Conservation (phyloP, 169 alveolate species). For the Cryptosporidium ubiquitum region DNA sequence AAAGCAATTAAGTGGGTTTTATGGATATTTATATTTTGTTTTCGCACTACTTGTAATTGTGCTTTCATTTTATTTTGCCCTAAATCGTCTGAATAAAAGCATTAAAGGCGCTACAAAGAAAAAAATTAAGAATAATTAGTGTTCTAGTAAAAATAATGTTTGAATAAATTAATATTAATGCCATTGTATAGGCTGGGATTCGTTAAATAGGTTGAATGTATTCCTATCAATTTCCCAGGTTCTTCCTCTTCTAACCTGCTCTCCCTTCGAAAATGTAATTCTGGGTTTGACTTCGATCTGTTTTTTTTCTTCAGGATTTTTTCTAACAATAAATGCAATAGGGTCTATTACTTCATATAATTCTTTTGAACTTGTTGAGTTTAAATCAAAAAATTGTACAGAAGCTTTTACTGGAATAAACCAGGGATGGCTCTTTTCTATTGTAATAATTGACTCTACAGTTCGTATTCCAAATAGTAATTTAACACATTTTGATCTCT, state of each 20-base stretch:
- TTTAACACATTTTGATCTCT: conserved; percentile 1
- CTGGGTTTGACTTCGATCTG: neutral
- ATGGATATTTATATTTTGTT: conserved; percentile 31
- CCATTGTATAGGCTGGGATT: conserved; percentile 63
- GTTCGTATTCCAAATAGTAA: conserved; percentile 39
- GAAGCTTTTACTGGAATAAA: conserved; percentile 29
- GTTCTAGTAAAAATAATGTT: neutral
- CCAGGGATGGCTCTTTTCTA: conserved; percentile 38
- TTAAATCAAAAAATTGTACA: neutral
- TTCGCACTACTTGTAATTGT: conserved; percentile 19
- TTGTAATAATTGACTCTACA: conserved; percentile 20
- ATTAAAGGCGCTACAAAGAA: neutral
- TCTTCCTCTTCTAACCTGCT: conserved; percentile 49
- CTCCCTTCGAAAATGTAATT: conserved; percentile 49
- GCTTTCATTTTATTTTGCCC: conserved; percentile 24
- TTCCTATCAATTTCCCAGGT: conserved; percentile 8
- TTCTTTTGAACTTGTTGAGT: neutral
- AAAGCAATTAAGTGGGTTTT: conserved; percentile 10
- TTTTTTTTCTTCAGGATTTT: conserved; percentile 4
- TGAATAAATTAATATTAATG: conserved; percentile 23
- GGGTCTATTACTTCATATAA: conserved; percentile 43
- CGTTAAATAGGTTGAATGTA: neutral
- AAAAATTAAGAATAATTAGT: neutral
- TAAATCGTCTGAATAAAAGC: neutral
- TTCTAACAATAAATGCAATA: conserved; percentile 40